Base-by-base conservation (phyloP, 768 basidiomycete species). In the Mycena sanguinolenta region DNA sequence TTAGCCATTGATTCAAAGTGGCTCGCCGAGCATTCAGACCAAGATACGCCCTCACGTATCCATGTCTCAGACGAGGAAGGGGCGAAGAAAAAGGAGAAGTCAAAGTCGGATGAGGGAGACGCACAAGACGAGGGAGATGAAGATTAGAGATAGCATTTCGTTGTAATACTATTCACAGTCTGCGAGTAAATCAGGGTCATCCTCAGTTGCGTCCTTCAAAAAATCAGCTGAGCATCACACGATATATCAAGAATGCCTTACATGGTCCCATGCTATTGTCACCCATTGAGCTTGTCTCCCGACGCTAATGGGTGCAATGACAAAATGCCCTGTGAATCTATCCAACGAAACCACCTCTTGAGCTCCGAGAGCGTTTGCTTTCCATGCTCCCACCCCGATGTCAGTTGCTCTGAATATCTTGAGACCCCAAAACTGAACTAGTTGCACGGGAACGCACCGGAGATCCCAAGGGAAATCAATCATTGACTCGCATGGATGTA, bases 251-350 rank as follows among this genome's bases (percentile, higher is more conserved):
- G 3, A 34, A 38, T 3, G 14, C 39, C 72, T 7, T 71, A 73
- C 73, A 65, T 75, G 74, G 52, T 73, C 64, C 23, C 53, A 49
- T 10, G 74, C 67, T 10, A 75, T 60, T 4, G 74, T 75, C n/a
- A 75, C 65, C 74, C 74, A 75, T 17, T 73, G n/a, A 38, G 65
- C 58, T 17, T 60, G 2, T 10, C 27, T n/a, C 16, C 58, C 5
- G 16, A 75, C 46, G 16, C 39, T 60, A 14, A 73, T n/a, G 0
- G 73, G 65, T 1, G 63, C 65, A 19, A 75, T 50, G 28, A 73
- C 32, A 28, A 75, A 6, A 10, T 75, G 74, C 0, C 74, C 74
- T 1, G 57, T 44, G n/a, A 75, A 63, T 10, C 58, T 3, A 9
- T 61, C 42, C n/a, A 75, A 25, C 1, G 63, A 0, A 13, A 75